Evolutionary conservation across 768 basidiomycete genomes (phyloP).

Genomic region (Peribolospora kevripleyi): DNA sequence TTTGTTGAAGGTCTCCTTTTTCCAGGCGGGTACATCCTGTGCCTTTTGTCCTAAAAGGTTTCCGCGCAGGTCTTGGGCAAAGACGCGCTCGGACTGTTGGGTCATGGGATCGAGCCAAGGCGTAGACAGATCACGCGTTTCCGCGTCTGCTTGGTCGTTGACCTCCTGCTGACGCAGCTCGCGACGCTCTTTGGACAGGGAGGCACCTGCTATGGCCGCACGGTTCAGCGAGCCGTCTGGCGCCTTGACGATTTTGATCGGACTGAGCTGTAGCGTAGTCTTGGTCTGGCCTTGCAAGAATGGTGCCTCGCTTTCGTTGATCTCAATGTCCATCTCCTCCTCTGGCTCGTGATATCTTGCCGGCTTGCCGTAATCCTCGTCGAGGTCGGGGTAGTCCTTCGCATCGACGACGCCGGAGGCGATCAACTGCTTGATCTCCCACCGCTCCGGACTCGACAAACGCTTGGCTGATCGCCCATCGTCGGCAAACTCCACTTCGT

Average conservation of each 20-base stretch:
- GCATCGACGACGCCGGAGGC: conserved; percentile 79
- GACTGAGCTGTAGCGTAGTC: conserved; percentile 77
- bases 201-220: conserved; percentile 78
- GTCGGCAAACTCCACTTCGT: conserved; percentile 14
- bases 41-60: conserved; percentile 60
- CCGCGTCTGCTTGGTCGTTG: conserved; percentile 80
- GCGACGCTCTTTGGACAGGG: conserved; percentile 78
- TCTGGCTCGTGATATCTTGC: conserved; percentile 35
- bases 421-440: conserved; percentile 98
- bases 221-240: conserved; percentile 92
- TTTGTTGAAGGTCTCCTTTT: conserved; percentile 76
- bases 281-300: conserved; percentile 94
- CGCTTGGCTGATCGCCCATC: conserved; percentile 59
- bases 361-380: conserved; percentile 44
- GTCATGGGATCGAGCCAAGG: conserved; percentile 99
- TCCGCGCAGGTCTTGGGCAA: conserved; percentile 68
- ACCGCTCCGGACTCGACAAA: conserved; percentile 83
- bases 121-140: conserved; percentile 77
- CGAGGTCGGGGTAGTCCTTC: conserved; percentile 79
- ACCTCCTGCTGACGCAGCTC: conserved; percentile 83
- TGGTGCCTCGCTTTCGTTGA: conserved; percentile 85
- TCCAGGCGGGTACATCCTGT: conserved; percentile 68
- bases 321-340: conserved; percentile 89
- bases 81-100: conserved; percentile 54
- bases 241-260: conserved; percentile 94